Conservation (phyloP, 1,284 basidiomycete genomes). For the Rhodotorula sp. region DNA sequence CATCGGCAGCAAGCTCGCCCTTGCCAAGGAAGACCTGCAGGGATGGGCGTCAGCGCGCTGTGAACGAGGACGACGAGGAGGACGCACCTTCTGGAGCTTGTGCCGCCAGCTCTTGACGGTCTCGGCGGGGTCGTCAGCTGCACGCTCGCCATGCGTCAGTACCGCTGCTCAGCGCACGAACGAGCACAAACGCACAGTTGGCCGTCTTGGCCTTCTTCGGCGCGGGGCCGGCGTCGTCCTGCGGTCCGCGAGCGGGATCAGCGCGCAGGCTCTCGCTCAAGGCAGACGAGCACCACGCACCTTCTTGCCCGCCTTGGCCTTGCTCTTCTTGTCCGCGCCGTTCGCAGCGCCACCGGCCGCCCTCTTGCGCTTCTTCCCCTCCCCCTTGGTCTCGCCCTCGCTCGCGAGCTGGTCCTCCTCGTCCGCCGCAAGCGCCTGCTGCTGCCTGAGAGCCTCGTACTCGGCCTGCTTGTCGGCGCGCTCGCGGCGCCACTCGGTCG, state of each 20-base stretch:
- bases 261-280: neutral
- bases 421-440: conserved; percentile 59
- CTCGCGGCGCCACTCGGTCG: conserved; percentile 68
- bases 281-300: neutral
- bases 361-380: conserved; percentile 59
- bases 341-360: conserved; percentile 34
- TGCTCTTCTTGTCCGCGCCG: conserved; percentile 46
- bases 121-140: conserved; percentile 50
- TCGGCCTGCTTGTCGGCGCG: conserved; percentile 57
- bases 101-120: conserved; percentile 81
- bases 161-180: neutral
- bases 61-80: too few relatives aligned
- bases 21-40: conserved; percentile 66
- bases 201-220: conserved; percentile 42
- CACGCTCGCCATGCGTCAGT: neutral
- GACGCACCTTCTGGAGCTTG: conserved; percentile 73
- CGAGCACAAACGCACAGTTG: neutral
- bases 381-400: conserved; percentile 54
- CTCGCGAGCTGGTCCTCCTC: conserved; percentile 66
- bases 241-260: neutral
- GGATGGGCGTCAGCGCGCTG: neutral
- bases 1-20: conserved; percentile 51
- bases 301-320: conserved; percentile 24
- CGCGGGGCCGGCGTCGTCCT: conserved; percentile 34
- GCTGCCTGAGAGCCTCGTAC: conserved; percentile 52